These are phyloP conservation scores for Stephania japonica DNA, from an alignment of 164 flowering plant genomes.

Conservation along the genomic window DNA sequence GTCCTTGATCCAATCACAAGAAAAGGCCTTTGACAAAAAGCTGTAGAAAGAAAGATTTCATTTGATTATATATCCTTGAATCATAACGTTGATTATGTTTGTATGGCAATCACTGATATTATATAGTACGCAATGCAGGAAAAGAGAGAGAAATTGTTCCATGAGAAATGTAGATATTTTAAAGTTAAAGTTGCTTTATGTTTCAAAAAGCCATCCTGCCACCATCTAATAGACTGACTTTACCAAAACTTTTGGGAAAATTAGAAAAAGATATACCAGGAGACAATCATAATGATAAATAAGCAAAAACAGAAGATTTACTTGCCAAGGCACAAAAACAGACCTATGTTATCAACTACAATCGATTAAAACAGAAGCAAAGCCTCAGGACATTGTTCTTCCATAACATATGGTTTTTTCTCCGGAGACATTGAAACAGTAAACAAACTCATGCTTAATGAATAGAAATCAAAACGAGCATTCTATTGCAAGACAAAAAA, in stretches of 20 bases:
- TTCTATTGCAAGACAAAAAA: not conserved
- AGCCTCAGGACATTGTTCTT: constrained; percentile 40
- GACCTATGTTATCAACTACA: not conserved
- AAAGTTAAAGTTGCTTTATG: not conserved
- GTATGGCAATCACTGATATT: not conserved
- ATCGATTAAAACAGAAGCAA: not conserved
- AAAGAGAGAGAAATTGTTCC: not conserved
- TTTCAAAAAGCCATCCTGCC: not conserved
- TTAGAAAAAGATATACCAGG: not conserved
- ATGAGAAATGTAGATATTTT: not conserved
- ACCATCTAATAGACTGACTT: not conserved
- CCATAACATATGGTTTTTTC: constrained; percentile 51
- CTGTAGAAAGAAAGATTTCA: not conserved
- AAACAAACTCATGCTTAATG: not conserved
- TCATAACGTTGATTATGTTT: not conserved
- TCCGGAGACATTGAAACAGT: constrained; percentile 30
- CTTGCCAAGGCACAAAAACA: not conserved
- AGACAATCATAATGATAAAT: not conserved
- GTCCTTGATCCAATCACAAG: too few species aligned
- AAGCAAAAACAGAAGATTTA: not conserved
- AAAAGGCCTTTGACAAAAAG: not conserved
- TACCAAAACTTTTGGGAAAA: not conserved
- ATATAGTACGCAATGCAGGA: not conserved
- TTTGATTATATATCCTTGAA: too few species aligned
- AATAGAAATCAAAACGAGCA: not conserved